Evolutionary conservation across 1,284 basidiomycete species (phyloP).

Genomic region (Irpex lacteus): DNA sequence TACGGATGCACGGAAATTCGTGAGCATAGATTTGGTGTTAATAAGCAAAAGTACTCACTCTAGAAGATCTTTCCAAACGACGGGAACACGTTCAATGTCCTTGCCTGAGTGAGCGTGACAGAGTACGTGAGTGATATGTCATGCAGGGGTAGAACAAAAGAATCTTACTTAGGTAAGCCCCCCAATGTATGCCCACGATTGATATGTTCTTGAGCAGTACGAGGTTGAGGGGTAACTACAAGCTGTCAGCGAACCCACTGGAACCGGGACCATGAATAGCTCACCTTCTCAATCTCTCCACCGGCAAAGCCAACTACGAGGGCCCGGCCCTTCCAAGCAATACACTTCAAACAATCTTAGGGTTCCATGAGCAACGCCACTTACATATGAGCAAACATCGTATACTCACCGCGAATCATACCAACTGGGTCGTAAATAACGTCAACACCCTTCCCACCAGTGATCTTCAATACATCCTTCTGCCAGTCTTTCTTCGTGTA

Average conservation of each 20-base stretch:
- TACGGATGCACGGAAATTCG: too few relatives aligned
- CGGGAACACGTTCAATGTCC: constrained; percentile 62
- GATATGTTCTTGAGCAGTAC: constrained; percentile 87
- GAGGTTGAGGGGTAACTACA: constrained; percentile 81
- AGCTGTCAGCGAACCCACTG: not conserved
- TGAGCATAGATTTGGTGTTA: too few relatives aligned
- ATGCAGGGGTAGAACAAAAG: not conserved
- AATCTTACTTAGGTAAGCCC: constrained; percentile 67
- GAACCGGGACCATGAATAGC: constrained; percentile 4
- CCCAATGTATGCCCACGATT: constrained; percentile 84
- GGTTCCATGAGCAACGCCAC: not conserved
- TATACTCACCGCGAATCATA: constrained; percentile 57
- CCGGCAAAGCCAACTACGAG: constrained; percentile 92
- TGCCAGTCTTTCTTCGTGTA: constrained; percentile 73
- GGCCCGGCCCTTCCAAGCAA: constrained; percentile 91
- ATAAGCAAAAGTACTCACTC: constrained; percentile 39
- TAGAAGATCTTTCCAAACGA: constrained; percentile 77
- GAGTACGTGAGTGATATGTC: not conserved
- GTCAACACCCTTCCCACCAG: constrained; percentile 80
- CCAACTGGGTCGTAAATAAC: constrained; percentile 92
- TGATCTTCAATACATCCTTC: constrained; percentile 71
- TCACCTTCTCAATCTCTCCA: constrained; percentile 85
- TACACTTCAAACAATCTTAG: constrained; percentile 81
- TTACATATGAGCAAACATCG: not conserved
- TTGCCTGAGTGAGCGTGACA: constrained; percentile 51